phyloP scores from a whole-genome alignment of 208 protist genomes.

The Trypanosoma boissoni region DNA sequence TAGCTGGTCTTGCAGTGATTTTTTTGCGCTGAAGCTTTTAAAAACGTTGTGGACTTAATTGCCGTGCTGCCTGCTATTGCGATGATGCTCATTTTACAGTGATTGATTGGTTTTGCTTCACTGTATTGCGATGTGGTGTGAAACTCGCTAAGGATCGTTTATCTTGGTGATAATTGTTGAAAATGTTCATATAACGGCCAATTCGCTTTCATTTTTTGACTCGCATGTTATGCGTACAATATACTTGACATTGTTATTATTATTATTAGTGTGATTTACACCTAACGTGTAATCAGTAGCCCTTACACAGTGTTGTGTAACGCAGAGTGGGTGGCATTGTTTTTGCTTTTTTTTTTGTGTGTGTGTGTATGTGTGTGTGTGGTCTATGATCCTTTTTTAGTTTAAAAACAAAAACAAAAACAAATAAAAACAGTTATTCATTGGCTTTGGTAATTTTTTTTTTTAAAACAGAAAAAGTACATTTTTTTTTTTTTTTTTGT shows the following conservation, averaged over 20 bases:
- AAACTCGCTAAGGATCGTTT: conserved; percentile 51
- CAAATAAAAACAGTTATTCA: not conserved
- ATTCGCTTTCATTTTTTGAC: conserved; percentile 32
- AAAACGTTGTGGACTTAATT: conserved; percentile 70
- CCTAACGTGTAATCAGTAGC: conserved; percentile 36
- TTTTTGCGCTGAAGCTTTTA: conserved; percentile 47
- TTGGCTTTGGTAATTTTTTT: conserved; percentile 14
- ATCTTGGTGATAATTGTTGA: conserved; percentile 52
- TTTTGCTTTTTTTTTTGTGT: not conserved
- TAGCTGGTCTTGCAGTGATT: conserved; percentile 63
- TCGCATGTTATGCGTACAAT: conserved; percentile 51
- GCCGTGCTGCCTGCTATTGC: conserved; percentile 63
- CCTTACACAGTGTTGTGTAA: not conserved
- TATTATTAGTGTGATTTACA: conserved; percentile 74
- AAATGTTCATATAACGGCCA: conserved; percentile 33
- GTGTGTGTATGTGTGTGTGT: too few relatives aligned
- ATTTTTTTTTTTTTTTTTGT: too few relatives aligned
- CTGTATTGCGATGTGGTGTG: conserved; percentile 44
- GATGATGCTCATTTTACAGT: conserved; percentile 73
- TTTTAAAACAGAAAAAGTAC: conserved; percentile 13
- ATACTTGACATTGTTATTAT: conserved; percentile 62
- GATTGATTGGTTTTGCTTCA: conserved; percentile 40
- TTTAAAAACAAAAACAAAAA: conserved; percentile 2
- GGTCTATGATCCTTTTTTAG: conserved; percentile 22
- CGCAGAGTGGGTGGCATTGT: not conserved